phyloP scores from a whole-genome alignment of 202 grass and related monocot species.

The Sporobolus alterniflorus region DNA sequence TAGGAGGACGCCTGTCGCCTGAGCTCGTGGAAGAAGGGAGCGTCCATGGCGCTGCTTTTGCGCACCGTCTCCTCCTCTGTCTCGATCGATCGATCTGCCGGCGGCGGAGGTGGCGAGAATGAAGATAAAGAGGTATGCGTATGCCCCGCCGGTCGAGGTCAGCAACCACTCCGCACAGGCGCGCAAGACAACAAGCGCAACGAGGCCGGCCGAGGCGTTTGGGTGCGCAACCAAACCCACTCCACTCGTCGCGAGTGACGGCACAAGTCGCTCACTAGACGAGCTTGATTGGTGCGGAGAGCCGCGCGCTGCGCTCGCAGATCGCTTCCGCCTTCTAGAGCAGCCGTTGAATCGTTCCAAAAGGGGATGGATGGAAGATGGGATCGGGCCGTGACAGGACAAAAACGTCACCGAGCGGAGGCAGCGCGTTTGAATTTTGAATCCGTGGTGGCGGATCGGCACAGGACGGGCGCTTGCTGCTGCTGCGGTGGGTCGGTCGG shows the following conservation, averaged over 20 bases:
- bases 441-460: slow-evolving; percentile 2
- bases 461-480: background rate
- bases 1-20: slow-evolving; percentile 64
- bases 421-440: slow-evolving; percentile 40
- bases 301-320: background rate
- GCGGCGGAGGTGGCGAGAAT: background rate
- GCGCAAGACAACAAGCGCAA: slow-evolving; percentile 39
- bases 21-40: slow-evolving; percentile 67
- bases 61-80: too few relatives aligned
- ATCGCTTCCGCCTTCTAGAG: background rate
- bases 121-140: slow-evolving; percentile 6
- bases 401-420: background rate
- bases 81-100: background rate
- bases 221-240: slow-evolving; percentile 24
- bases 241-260: slow-evolving; percentile 43
- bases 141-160: slow-evolving; percentile 22
- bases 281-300: slow-evolving; percentile 33
- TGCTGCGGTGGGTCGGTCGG: slow-evolving; percentile 12
- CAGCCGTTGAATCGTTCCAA: slow-evolving; percentile 46
- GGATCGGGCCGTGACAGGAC: background rate
- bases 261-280: slow-evolving; percentile 6
- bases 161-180: slow-evolving; percentile 48
- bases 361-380: background rate
- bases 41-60: slow-evolving; percentile 31
- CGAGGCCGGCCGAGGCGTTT: slow-evolving; percentile 10